phyloP scores from a whole-genome alignment of 2,329 filamentous ascomycete species.

The Alternaria metachromatica region DNA sequence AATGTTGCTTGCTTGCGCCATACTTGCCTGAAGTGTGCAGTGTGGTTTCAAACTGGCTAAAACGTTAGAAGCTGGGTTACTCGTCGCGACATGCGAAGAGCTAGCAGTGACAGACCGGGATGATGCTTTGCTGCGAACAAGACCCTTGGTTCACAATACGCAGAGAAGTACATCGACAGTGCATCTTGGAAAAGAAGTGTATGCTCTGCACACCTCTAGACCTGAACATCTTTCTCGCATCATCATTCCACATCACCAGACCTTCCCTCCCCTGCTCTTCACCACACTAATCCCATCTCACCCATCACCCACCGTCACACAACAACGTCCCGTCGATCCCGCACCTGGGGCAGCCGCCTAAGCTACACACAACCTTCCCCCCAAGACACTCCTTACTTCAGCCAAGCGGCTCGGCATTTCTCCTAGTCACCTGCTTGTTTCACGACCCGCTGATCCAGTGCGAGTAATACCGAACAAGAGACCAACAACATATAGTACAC shows the following conservation, averaged over 20 bases:
- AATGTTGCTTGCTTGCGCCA: neutral
- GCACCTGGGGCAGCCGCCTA: slow-evolving; percentile 7
- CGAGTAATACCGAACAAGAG: neutral
- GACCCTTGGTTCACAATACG: neutral
- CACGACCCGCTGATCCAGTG: slow-evolving; percentile 8
- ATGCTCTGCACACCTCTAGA: neutral
- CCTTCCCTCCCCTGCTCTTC: neutral
- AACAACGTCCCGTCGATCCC: neutral
- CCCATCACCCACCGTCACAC: neutral
- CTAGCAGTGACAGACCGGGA: neutral
- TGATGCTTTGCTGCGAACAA: neutral
- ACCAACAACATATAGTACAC: neutral
- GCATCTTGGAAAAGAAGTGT: neutral
- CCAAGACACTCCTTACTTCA: neutral
- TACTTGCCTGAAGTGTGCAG: neutral
- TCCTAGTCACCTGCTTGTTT: slow-evolving; percentile 2
- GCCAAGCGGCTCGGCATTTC: slow-evolving; percentile 11
- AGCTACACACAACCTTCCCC: slow-evolving; percentile 9
- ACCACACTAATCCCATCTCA: neutral
- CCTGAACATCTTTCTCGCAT: neutral
- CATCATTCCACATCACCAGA: neutral
- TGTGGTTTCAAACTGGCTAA: slow-evolving; percentile 1
- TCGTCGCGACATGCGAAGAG: neutral
- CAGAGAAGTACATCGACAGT: neutral
- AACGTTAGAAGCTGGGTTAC: neutral